Evolutionary conservation across 768 basidiomycete genomes (phyloP).

Genomic region (Tephrocybe rancida): DNA sequence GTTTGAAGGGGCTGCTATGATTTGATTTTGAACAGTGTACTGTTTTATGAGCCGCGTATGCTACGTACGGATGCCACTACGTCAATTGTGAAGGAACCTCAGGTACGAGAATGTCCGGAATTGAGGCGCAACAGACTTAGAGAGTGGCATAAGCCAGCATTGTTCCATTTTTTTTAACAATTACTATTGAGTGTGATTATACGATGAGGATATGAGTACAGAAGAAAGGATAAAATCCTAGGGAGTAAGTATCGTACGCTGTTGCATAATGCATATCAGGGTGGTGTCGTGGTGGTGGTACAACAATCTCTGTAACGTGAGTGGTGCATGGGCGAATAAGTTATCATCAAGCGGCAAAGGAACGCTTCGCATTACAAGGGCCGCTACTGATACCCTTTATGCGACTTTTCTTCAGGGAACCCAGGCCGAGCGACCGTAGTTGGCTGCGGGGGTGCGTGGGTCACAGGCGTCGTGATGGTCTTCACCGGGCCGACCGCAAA

Average conservation of each 20-base stretch:
- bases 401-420: constrained; percentile 13
- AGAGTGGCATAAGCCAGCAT: no score
- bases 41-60: no score
- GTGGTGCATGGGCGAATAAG: constrained; percentile 5
- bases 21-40: no score
- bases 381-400: constrained; percentile 14
- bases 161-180: not conserved
- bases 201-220: constrained; percentile 1
- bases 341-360: not conserved
- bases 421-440: not conserved
- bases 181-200: not conserved
- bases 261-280: not conserved
- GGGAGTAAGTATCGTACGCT: constrained; percentile 3
- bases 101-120: no score
- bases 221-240: constrained; percentile 5
- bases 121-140: no score
- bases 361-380: not conserved
- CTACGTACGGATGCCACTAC: no score
- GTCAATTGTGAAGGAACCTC: not conserved
- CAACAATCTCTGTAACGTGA: not conserved
- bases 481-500: constrained; percentile 40
- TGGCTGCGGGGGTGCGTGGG: constrained; percentile 10
- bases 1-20: constrained; percentile 32
- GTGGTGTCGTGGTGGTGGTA: constrained; percentile 7
- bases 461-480: constrained; percentile 25